Conservation (phyloP, 75 land plant species). For the Cunninghamia lanceolata region DNA sequence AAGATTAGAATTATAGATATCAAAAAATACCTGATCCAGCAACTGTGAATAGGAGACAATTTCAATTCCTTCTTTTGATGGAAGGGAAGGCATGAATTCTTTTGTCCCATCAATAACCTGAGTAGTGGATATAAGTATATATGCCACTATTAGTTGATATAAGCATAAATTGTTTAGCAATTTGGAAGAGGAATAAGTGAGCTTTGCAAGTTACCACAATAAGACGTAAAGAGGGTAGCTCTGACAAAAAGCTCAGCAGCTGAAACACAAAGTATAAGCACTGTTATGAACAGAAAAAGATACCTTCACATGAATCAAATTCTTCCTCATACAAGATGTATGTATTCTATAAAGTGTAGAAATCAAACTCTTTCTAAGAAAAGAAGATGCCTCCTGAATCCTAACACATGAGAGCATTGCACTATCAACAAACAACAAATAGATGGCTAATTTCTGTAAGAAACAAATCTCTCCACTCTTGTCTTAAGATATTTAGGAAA, state of each 20-base stretch:
- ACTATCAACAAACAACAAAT: not conserved
- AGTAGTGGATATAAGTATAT: constrained; percentile 10
- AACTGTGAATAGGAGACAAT: constrained; percentile 59
- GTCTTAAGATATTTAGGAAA: not conserved
- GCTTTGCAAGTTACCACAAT: constrained; percentile 71
- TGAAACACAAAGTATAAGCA: constrained; percentile 35
- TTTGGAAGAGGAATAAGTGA: not conserved
- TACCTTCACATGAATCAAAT: constrained; percentile 6
- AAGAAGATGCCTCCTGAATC: not conserved
- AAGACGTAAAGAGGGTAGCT: constrained; percentile 73
- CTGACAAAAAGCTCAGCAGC: constrained; percentile 75
- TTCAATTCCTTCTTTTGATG: constrained; percentile 54
- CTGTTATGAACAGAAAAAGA: constrained; percentile 2
- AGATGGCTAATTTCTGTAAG: not conserved
- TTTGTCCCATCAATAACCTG: constrained; percentile 84
- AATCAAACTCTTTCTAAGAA: not conserved
- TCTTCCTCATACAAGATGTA: constrained; percentile 1
- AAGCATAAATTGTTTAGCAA: not conserved
- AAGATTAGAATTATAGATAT: not conserved
- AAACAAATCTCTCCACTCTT: not conserved
- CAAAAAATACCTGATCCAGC: constrained; percentile 42
- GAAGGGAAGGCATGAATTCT: constrained; percentile 59
- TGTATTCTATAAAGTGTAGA: not conserved
- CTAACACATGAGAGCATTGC: not conserved
- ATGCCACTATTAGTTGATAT: not conserved